Evolutionary conservation across 2,329 filamentous ascomycete species (phyloP).

Genomic region (Pyrenochaeta sp.): DNA sequence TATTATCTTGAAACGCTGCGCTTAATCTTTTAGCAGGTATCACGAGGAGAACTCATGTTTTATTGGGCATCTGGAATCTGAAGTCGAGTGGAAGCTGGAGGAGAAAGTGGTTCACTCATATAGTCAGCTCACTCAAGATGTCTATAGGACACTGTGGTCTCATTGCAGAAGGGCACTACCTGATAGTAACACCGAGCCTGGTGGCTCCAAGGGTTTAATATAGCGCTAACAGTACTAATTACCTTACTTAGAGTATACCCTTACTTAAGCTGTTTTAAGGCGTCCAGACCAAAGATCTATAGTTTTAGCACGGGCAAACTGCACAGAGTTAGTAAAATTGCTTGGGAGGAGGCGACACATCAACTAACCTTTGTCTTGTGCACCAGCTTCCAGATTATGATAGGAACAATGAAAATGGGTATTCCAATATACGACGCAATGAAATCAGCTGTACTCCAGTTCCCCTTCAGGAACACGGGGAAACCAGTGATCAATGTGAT

Average conservation of each 20-base stretch:
- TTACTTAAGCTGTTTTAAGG: not conserved
- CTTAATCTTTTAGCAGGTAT: too few species aligned
- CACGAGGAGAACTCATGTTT: too few species aligned
- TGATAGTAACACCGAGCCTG: too few species aligned
- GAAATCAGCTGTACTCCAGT: slow-evolving; percentile 61
- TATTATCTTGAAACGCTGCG: too few species aligned
- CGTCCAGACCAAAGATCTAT: slow-evolving; percentile 23
- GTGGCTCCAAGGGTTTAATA: too few species aligned
- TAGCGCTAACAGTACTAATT: too few species aligned
- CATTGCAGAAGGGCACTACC: too few species aligned
- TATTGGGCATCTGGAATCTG: too few species aligned
- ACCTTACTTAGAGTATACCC: not conserved
- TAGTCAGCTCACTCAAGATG: too few species aligned
- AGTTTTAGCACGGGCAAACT: slow-evolving; percentile 21
- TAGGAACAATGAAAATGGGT: slow-evolving; percentile 32
- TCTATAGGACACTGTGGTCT: too few species aligned
- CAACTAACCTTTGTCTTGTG: slow-evolving; percentile 9
- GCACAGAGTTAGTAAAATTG: slow-evolving; percentile 3
- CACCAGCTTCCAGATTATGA: slow-evolving; percentile 25
- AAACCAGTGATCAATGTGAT: slow-evolving; percentile 79
- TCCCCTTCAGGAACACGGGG: slow-evolving; percentile 72
- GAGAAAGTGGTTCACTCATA: too few species aligned
- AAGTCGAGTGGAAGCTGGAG: too few species aligned
- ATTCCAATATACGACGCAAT: slow-evolving; percentile 64
- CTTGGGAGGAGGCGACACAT: not conserved